Conservation (phyloP, 306 rosid species). For the Acacia crassicarpa region DNA sequence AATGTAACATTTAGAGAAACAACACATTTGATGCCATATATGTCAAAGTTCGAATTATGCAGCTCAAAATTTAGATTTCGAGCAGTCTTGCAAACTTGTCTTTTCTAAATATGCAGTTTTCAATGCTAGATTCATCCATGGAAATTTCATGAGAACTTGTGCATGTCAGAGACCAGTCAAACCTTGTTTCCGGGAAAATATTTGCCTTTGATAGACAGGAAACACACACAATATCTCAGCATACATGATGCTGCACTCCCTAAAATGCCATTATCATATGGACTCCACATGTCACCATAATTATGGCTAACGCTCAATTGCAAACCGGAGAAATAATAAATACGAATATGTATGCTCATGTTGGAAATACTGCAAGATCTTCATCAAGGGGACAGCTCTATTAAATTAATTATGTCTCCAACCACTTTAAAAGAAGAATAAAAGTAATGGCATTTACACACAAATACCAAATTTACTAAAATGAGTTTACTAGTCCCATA, state of each 20-base stretch:
- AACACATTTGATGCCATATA: background rate
- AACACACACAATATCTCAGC: background rate
- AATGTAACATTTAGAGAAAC: background rate
- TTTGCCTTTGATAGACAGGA: conserved; percentile 18
- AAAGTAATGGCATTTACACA: conserved; percentile 7
- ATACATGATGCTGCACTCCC: conserved; percentile 1
- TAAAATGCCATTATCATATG: background rate
- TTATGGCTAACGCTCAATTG: background rate
- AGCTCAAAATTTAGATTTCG: background rate
- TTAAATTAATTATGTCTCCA: background rate
- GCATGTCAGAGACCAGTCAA: conserved; percentile 10
- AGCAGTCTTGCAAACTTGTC: conserved; percentile 2
- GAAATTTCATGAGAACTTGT: conserved; percentile 21
- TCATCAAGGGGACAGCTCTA: background rate
- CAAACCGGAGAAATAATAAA: conserved; percentile 3
- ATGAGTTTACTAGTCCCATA: conserved; percentile 37
- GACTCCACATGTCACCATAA: background rate
- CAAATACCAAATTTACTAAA: conserved; percentile 21
- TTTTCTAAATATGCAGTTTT: conserved; percentile 11
- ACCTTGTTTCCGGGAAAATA: conserved; percentile 8
- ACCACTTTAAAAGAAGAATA: background rate
- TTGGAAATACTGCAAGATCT: background rate
- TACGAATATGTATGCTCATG: background rate
- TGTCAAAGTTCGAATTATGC: conserved; percentile 8
- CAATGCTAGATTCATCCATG: conserved; percentile 10